Evolutionary conservation across 179 eudicot genomes (phyloP).

Genomic region (Gypsophila paniculata): DNA sequence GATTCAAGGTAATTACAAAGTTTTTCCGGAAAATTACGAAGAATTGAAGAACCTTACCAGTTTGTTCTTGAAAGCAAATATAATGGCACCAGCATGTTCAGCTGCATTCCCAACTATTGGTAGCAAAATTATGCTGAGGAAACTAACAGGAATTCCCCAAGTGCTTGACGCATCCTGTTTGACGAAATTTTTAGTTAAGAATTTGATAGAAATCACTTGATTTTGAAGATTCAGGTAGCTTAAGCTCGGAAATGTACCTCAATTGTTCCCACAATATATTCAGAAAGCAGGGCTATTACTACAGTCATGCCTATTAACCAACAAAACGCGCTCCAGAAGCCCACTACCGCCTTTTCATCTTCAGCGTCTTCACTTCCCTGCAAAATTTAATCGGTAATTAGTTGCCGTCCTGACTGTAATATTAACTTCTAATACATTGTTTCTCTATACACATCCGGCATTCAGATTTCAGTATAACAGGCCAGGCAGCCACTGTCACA

Average conservation of each 20-base stretch:
- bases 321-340: constrained; percentile 50
- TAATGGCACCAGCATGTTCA: constrained; percentile 68
- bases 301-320: constrained; percentile 62
- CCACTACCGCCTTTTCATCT: constrained; percentile 43
- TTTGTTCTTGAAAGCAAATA: constrained; percentile 62
- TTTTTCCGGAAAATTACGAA: not conserved
- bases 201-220: not conserved
- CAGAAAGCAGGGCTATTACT: constrained; percentile 55
- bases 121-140: constrained; percentile 55
- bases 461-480: too few species aligned
- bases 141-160: constrained; percentile 56
- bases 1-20: not conserved
- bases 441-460: too few species aligned
- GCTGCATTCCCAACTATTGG: constrained; percentile 86
- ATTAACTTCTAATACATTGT: not conserved
- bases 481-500: too few species aligned
- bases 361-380: constrained; percentile 25
- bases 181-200: not conserved
- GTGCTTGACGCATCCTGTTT: constrained; percentile 57
- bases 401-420: not conserved
- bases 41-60: constrained; percentile 34
- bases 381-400: not conserved
- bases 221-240: not conserved
- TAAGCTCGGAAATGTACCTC: constrained; percentile 42
- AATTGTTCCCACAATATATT: constrained; percentile 68